Evolutionary conservation across 2,329 filamentous ascomycete species (phyloP).

Genomic region (Madurella fahalii): DNA sequence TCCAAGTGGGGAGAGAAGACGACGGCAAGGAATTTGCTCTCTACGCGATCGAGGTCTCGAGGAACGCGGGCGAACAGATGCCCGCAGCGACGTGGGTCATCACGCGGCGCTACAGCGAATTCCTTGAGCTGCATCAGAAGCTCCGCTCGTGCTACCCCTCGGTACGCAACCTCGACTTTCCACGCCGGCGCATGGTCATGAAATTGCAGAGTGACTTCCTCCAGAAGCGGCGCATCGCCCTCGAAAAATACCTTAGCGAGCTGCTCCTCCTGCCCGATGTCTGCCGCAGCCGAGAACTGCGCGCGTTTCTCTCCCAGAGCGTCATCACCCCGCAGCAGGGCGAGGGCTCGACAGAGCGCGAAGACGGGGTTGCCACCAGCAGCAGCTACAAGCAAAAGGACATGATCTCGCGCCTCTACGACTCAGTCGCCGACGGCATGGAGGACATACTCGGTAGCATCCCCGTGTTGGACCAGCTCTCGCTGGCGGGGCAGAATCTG

Average conservation of each 20-base stretch:
- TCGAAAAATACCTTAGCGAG: constrained; percentile 81
- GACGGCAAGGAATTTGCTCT: constrained; percentile 91
- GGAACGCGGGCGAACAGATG: constrained; percentile 91
- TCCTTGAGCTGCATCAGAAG: constrained; percentile 89
- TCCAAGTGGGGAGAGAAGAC: constrained; percentile 86
- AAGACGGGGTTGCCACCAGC: constrained; percentile 37
- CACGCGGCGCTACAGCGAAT: constrained; percentile 92
- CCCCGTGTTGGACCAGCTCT: constrained; percentile 90
- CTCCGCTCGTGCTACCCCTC: constrained; percentile 81
- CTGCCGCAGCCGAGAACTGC: constrained; percentile 86
- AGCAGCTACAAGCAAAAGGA: constrained; percentile 60
- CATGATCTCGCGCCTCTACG: constrained; percentile 91
- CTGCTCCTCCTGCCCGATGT: constrained; percentile 86
- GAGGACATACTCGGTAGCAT: constrained; percentile 97
- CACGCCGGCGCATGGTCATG: constrained; percentile 86
- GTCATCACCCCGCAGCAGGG: constrained; percentile 59
- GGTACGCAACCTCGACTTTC: constrained; percentile 87
- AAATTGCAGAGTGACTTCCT: constrained; percentile 95
- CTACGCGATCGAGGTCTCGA: constrained; percentile 87
- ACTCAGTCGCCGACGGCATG: constrained; percentile 95
- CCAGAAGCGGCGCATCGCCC: constrained; percentile 75
- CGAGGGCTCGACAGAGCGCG: constrained; percentile 52
- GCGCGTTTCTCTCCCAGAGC: constrained; percentile 87
- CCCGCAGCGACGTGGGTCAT: constrained; percentile 92
- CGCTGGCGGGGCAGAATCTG: constrained; percentile 85